Base-by-base conservation (phyloP, 192 early-diverging fungal species). In the Coemansia sp. region DNA sequence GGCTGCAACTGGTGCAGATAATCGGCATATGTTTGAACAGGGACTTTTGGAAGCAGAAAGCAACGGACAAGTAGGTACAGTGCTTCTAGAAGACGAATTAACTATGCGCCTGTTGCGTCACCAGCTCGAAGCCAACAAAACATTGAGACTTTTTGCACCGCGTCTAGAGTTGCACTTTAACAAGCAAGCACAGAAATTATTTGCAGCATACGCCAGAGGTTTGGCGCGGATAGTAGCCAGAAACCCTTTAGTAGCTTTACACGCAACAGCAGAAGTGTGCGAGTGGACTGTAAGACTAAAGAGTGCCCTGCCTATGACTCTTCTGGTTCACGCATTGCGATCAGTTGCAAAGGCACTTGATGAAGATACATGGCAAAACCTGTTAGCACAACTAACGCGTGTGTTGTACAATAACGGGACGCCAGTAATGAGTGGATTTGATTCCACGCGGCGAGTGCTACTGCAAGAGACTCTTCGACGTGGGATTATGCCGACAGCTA, bases 401-500 rank as follows among this genome's bases (percentile, higher is more conserved):
- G 16, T n/a, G 16, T 7, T 44, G 38, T 16, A 44, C 38, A 44
- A 44, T 44, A 44, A 14, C 16, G 19, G 24, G 56, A 56, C 24
- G 25, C 28, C 14, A 54, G 60, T 21, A 27, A 47, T 74, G 49
- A 9, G 38, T 26, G 53, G 32, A 10, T 61, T 52, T 27, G 53
- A 32, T 32, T 16, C 22, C 18, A 62, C 27, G 5, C 62, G 69
- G 0, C 49, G 54, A n/a, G 34, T 48, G 3, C 2, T 77, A 5
- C 47, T 71, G 18, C 24, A 32, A 1, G 65, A 62, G 34, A 68
- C 64, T 25, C 26, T 78, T 38, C 61, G 69, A 1, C 75, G 49
- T 25, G 75, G 75, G 0, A 56, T 72, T 3, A 53, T 58, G 31
- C 75, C 75, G 3, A 24, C 69, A 7, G 7, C 58, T 2, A 66